These are phyloP conservation scores for Ophiostoma perfectum DNA, from an alignment of 2,329 filamentous ascomycete genomes.

Conservation along the genomic window DNA sequence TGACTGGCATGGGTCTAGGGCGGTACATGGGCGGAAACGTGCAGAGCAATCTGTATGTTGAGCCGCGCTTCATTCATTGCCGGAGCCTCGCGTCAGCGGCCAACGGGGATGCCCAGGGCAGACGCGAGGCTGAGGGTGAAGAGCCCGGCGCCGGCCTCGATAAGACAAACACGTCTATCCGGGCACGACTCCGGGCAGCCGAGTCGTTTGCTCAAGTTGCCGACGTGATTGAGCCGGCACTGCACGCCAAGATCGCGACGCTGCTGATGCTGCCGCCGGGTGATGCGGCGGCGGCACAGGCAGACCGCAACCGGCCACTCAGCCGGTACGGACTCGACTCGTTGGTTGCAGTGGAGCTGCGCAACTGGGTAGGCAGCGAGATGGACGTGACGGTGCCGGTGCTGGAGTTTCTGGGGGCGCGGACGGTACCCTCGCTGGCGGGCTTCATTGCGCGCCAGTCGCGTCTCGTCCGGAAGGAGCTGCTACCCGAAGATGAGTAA, in stretches of 20 bases:
- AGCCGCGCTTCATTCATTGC: neutral
- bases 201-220: neutral
- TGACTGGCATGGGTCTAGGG: neutral
- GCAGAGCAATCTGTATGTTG: neutral
- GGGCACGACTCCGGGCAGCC: neutral
- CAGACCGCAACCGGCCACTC: neutral
- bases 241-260: neutral
- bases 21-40: neutral
- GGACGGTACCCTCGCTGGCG: too few species aligned
- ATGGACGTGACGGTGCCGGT: neutral
- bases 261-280: neutral
- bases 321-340: neutral
- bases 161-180: neutral
- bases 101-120: neutral
- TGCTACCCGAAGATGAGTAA: too few species aligned
- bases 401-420: neutral
- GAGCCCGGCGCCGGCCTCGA: too few species aligned
- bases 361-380: neutral
- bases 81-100: neutral
- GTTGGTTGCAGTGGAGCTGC: neutral
- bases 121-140: too few species aligned
- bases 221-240: neutral
- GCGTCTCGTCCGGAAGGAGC: too few species aligned
- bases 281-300: neutral
- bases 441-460: too few species aligned